Conservation (phyloP, 2,329 filamentous ascomycete species). For the Diaporthe vexans region DNA sequence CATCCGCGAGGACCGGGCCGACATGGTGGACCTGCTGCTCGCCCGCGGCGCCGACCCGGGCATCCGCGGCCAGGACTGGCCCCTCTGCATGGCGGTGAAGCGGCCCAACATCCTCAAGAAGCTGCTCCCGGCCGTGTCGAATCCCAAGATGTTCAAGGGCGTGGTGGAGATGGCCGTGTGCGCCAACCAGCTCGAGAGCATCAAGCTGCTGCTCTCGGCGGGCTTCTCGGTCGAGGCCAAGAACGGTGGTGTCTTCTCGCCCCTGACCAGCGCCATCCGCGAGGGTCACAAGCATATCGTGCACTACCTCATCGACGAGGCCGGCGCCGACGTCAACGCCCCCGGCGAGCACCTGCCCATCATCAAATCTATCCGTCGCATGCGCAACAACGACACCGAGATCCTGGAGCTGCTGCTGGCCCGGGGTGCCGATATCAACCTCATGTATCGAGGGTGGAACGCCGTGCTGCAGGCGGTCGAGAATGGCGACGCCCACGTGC, state of each 20-base stretch:
- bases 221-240: conserved; percentile 79
- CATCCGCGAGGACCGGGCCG: conserved; percentile 70
- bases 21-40: conserved; percentile 72
- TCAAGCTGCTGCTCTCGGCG: conserved; percentile 74
- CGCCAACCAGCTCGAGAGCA: conserved; percentile 75
- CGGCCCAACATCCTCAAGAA: conserved; percentile 71
- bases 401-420: conserved; percentile 74
- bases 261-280: conserved; percentile 76
- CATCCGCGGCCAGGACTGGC: conserved; percentile 77
- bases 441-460: conserved; percentile 76
- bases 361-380: conserved; percentile 76
- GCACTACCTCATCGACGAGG: conserved; percentile 71
- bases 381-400: conserved; percentile 67
- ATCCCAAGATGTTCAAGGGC: conserved; percentile 74
- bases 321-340: conserved; percentile 74
- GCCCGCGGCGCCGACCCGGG: conserved; percentile 72
- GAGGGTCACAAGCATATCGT: conserved; percentile 74
- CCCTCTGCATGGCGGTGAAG: conserved; percentile 76
- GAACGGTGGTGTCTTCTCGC: conserved; percentile 80
- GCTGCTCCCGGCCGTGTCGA: conserved; percentile 68
- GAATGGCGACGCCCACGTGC: conserved; percentile 69
- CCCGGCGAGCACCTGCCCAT: conserved; percentile 80
- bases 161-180: conserved; percentile 77
- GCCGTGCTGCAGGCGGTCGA: conserved; percentile 76
- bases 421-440: conserved; percentile 77